These are phyloP conservation scores for Lentinula boryana DNA, from an alignment of 768 basidiomycete genomes.

Conservation along the genomic window DNA sequence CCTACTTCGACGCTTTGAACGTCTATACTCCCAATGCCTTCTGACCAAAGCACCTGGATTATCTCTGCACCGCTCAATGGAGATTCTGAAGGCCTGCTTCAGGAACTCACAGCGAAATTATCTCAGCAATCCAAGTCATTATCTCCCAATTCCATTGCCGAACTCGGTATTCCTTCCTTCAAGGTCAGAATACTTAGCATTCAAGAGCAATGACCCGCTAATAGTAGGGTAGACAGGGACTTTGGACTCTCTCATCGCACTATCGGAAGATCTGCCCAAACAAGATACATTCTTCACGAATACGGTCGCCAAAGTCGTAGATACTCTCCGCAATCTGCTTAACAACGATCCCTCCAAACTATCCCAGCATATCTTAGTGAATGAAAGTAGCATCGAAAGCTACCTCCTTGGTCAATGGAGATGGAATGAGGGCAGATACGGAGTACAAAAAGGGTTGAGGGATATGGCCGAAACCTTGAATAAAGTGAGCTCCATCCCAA, in stretches of 20 bases:
- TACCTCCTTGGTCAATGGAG: slow-evolving; percentile 80
- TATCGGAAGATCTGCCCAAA: slow-evolving; percentile 93
- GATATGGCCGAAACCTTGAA: slow-evolving; percentile 83
- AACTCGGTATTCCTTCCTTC: slow-evolving; percentile 77
- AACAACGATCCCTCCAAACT: slow-evolving; percentile 82
- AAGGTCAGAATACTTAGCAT: slow-evolving; percentile 52
- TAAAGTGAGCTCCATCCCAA: slow-evolving; percentile 50
- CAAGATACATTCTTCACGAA: slow-evolving; percentile 83
- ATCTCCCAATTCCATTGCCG: slow-evolving; percentile 43
- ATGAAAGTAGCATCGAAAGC: slow-evolving; percentile 73
- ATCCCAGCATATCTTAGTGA: slow-evolving; percentile 69
- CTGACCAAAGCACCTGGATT: slow-evolving; percentile 94
- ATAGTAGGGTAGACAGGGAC: slow-evolving; percentile 73
- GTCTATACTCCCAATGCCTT: slow-evolving; percentile 57
- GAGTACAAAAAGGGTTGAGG: slow-evolving; percentile 69
- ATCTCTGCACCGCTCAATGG: slow-evolving; percentile 83
- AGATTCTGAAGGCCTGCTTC: slow-evolving; percentile 69
- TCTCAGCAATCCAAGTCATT: slow-evolving; percentile 48
- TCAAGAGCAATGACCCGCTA: slow-evolving; percentile 3
- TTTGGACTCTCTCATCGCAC: slow-evolving; percentile 77
- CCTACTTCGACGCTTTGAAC: neutral
- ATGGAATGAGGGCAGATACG: slow-evolving; percentile 94
- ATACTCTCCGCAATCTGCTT: slow-evolving; percentile 84
- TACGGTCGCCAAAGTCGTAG: slow-evolving; percentile 88
- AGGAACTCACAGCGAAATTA: slow-evolving; percentile 63